Evolutionary conservation across 148 eudicot species (phyloP).

Genomic region (Cornus kousa): DNA sequence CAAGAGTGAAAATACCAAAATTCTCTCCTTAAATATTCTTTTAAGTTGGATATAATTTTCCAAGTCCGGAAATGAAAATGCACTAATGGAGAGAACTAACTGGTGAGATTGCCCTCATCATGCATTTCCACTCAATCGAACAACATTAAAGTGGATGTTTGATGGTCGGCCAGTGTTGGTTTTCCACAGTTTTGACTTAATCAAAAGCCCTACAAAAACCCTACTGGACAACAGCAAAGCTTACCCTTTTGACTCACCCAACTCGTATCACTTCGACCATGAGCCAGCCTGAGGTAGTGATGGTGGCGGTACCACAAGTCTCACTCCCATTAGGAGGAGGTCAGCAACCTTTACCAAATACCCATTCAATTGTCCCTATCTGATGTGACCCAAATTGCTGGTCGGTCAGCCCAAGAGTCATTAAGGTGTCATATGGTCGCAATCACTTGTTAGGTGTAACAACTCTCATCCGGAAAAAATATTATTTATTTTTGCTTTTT

Average conservation of each 20-base stretch:
- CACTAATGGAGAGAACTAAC: too few species aligned
- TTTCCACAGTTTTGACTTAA: constrained; percentile 17
- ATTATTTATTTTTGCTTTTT: too few species aligned
- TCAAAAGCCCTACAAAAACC: constrained; percentile 5
- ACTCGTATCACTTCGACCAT: not conserved
- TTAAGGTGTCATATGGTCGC: not conserved
- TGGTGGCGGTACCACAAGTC: not conserved
- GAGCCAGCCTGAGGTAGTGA: not conserved
- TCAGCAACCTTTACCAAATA: not conserved
- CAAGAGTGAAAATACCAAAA: too few species aligned
- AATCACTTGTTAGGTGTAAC: not conserved
- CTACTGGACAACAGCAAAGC: not conserved
- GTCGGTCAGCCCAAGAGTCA: not conserved
- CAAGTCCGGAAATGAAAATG: too few species aligned
- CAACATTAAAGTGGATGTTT: not conserved
- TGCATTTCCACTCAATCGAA: not conserved
- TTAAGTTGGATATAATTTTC: too few species aligned
- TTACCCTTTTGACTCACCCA: constrained; percentile 8
- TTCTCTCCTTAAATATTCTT: too few species aligned
- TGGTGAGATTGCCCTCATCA: too few species aligned
- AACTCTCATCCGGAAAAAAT: too few species aligned
- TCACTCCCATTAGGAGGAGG: not conserved
- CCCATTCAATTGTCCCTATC: constrained; percentile 8
- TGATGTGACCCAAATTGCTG: constrained; percentile 11
- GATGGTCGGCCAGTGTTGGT: constrained; percentile 9